A percentile compares a stretch with the other conserved stretches of the same genome.
phyloP scores from a whole-genome alignment of 352 stramenopile species.

The Phytophthora pistaciae region DNA sequence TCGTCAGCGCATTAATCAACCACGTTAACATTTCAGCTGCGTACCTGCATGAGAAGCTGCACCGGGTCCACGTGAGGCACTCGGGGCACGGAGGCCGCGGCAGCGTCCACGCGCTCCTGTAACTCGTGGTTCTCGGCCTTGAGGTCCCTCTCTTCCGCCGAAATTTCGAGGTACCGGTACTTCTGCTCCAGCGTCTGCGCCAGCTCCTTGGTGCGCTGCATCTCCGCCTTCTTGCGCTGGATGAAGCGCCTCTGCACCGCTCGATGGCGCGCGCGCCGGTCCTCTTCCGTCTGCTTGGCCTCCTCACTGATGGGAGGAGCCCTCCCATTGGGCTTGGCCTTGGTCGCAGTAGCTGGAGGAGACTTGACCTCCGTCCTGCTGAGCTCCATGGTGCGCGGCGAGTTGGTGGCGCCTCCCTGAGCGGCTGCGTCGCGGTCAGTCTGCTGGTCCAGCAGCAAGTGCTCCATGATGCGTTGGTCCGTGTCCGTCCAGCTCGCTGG shows the following conservation, averaged over 20 bases:
- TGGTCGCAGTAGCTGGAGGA: neutral
- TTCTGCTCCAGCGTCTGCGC: constrained; percentile 48
- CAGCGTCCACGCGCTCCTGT: constrained; percentile 20
- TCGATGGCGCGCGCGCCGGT: constrained; percentile 56
- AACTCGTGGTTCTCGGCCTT: constrained; percentile 47
- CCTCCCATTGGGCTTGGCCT: constrained; percentile 2
- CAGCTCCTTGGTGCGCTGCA: constrained; percentile 44
- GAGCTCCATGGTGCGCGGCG: constrained; percentile 24
- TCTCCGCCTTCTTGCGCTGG: constrained; percentile 63
- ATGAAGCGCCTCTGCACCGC: constrained; percentile 63
- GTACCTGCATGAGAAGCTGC: constrained; percentile 38
- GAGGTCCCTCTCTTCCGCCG: constrained; percentile 40
- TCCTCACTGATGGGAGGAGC: neutral
- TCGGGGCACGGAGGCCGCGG: constrained; percentile 8
- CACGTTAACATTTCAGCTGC: constrained; percentile 1
- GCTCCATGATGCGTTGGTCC: constrained; percentile 70
- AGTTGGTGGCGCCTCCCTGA: constrained; percentile 11
- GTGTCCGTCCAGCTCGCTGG: constrained; percentile 51
- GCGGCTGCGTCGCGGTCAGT: constrained; percentile 11
- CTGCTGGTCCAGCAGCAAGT: constrained; percentile 48
- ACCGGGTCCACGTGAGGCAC: constrained; percentile 27
- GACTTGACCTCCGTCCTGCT: constrained; percentile 12
- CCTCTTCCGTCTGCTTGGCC: constrained; percentile 39
- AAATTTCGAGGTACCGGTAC: constrained; percentile 47
- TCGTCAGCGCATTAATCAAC: neutral